Conservation (phyloP, 176 grass and related monocot genomes). For the Avena eriantha region DNA sequence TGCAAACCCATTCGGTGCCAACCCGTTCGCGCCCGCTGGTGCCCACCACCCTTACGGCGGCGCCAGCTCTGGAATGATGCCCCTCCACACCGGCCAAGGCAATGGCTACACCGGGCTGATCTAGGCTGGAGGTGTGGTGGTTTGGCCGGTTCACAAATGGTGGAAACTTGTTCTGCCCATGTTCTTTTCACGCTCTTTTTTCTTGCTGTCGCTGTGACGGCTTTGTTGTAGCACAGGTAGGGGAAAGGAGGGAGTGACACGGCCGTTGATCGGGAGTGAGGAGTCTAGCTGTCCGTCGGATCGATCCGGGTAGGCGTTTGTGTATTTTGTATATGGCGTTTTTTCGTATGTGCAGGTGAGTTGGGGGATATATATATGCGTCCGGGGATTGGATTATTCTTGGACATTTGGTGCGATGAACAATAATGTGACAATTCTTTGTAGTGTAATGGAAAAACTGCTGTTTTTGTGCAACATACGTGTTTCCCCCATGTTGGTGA, state of each 20-base stretch:
- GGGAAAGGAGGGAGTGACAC: neutral
- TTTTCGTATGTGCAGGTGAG: constrained; percentile 29
- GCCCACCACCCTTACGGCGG: constrained; percentile 57
- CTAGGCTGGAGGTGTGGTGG: neutral
- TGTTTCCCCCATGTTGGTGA: neutral
- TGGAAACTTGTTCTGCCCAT: neutral
- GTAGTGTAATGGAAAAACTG: constrained; percentile 11
- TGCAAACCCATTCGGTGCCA: constrained; percentile 74
- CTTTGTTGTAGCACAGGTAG: constrained; percentile 14
- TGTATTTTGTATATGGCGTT: constrained; percentile 34
- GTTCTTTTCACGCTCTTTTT: neutral
- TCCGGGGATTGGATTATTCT: constrained; percentile 39
- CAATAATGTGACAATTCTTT: constrained; percentile 41
- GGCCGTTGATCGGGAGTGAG: neutral
- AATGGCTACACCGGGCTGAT: constrained; percentile 75
- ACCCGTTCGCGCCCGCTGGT: constrained; percentile 54
- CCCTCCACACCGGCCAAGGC: constrained; percentile 65
- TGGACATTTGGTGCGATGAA: constrained; percentile 5
- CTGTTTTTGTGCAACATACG: constrained; percentile 14
- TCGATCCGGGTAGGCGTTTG: neutral
- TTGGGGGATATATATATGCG: constrained; percentile 7
- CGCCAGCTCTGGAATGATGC: constrained; percentile 58
- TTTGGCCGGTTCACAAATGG: neutral
- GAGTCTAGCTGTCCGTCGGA: constrained; percentile 9
- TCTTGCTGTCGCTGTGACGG: constrained; percentile 22